Conservation (phyloP, 495 filamentous ascomycete genomes). For the Penicillium tannophilum region DNA sequence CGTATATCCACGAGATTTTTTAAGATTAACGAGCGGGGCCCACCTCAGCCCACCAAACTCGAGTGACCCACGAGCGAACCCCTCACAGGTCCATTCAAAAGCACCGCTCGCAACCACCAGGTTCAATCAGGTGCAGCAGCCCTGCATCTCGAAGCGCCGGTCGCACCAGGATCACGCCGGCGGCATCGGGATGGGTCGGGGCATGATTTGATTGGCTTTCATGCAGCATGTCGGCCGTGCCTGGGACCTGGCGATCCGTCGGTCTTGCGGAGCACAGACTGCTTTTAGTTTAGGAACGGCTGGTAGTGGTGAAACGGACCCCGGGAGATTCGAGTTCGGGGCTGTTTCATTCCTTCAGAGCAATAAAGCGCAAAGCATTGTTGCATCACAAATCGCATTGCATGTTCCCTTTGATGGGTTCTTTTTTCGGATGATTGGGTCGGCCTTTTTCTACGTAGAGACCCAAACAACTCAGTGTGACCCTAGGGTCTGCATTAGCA, state of each 20-base stretch:
- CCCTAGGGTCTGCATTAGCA: background rate
- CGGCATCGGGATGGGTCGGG: slow-evolving; percentile 12
- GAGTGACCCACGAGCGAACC: slow-evolving; percentile 3
- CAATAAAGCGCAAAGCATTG: background rate
- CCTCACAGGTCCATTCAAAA: slow-evolving; percentile 3
- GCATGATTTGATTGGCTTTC: slow-evolving; percentile 17
- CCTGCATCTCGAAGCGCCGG: slow-evolving; percentile 23
- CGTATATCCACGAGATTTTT: background rate
- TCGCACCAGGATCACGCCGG: slow-evolving; percentile 21
- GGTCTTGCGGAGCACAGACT: slow-evolving; percentile 22
- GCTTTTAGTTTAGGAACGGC: slow-evolving; percentile 13
- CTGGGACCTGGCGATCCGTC: slow-evolving; percentile 26
- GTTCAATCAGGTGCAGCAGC: slow-evolving; percentile 11
- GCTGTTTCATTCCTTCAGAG: slow-evolving; percentile 19
- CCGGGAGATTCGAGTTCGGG: slow-evolving; percentile 13
- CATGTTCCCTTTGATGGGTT: background rate
- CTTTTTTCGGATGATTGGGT: background rate
- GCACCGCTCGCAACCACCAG: slow-evolving; percentile 5
- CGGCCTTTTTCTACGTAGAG: background rate
- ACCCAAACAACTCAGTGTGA: background rate
- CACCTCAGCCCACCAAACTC: slow-evolving; percentile 6
- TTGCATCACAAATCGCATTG: background rate
- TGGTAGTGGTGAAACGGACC: slow-evolving; percentile 24
- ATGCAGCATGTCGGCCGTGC: slow-evolving; percentile 11
- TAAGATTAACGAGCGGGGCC: slow-evolving; percentile 6